Conservation (phyloP, 140 eudicot genomes). For the Erigeron philadelphicus region DNA sequence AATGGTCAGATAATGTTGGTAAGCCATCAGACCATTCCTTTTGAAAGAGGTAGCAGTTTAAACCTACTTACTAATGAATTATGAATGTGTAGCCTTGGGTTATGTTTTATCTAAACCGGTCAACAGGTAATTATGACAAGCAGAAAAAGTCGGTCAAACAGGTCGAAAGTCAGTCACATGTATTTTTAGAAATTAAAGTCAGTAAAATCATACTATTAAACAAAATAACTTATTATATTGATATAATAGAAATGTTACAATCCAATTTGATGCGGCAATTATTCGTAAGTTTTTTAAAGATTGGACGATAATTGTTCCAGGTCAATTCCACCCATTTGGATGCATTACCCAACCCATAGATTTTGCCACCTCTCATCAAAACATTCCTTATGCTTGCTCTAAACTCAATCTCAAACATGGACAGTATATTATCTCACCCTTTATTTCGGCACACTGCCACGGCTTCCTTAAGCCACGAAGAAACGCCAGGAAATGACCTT, state of each 20-base stretch:
- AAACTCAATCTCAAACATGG: background rate
- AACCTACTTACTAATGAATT: background rate
- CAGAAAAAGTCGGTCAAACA: background rate
- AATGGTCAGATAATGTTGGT: background rate
- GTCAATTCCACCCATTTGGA: background rate
- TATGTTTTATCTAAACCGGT: background rate
- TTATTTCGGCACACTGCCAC: slow-evolving; percentile 66
- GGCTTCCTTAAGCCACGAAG: slow-evolving; percentile 91
- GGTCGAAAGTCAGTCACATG: background rate
- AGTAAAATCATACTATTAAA: background rate
- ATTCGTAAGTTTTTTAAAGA: background rate
- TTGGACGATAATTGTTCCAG: background rate
- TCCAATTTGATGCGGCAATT: too few relatives aligned
- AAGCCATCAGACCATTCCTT: background rate
- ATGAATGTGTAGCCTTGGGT: background rate
- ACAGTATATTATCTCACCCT: slow-evolving; percentile 48
- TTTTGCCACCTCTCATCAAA: background rate
- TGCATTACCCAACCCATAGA: background rate
- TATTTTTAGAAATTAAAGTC: background rate
- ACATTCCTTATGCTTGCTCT: background rate
- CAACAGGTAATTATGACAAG: too few relatives aligned
- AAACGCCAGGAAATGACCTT: slow-evolving; percentile 78
- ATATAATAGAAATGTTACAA: too few relatives aligned
- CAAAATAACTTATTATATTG: background rate
- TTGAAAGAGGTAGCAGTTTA: background rate